Evolutionary conservation across 352 stramenopile genomes (phyloP).

Genomic region (Salisapilia sapeloensis): DNA sequence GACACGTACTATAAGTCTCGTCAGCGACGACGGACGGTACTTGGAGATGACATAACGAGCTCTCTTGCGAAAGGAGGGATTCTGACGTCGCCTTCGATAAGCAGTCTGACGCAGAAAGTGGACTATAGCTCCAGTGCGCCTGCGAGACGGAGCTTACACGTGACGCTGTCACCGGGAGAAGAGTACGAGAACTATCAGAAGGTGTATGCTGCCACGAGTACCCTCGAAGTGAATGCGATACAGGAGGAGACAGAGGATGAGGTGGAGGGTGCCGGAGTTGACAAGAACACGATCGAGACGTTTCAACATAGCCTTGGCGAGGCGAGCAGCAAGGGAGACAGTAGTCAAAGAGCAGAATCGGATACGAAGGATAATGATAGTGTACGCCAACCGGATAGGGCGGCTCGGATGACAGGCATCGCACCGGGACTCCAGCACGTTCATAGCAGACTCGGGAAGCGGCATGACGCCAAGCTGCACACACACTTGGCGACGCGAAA

Average conservation of each 20-base stretch:
- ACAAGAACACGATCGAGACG: slow-evolving; percentile 2
- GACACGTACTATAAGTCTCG: slow-evolving; percentile 37
- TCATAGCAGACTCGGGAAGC: no score
- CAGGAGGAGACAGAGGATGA: slow-evolving; percentile 10
- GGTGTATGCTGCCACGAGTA: slow-evolving; percentile 17
- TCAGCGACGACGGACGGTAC: slow-evolving; percentile 25
- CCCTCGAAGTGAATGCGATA: slow-evolving; percentile 3
- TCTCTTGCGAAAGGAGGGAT: slow-evolving; percentile 14
- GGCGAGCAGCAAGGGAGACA: not conserved
- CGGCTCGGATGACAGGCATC: slow-evolving; percentile 9
- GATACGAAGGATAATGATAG: slow-evolving; percentile 2
- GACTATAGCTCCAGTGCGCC: slow-evolving; percentile 7
- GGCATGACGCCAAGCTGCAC: no score
- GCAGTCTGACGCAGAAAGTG: slow-evolving; percentile 4
- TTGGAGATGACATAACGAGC: slow-evolving; percentile 31
- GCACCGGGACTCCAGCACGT: slow-evolving; percentile 6
- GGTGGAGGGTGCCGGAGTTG: slow-evolving; percentile 6
- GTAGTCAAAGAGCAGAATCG: slow-evolving; percentile 1
- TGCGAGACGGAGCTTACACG: slow-evolving; percentile 25
- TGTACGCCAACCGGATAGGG: slow-evolving; percentile 15
- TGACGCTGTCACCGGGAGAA: slow-evolving; percentile 47
- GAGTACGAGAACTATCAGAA: slow-evolving; percentile 62
- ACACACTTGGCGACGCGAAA: no score
- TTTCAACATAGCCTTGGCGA: not conserved
- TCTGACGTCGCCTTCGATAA: slow-evolving; percentile 7